phyloP scores from a whole-genome alignment of 441 rosid genomes.

The Populus hybrid region DNA sequence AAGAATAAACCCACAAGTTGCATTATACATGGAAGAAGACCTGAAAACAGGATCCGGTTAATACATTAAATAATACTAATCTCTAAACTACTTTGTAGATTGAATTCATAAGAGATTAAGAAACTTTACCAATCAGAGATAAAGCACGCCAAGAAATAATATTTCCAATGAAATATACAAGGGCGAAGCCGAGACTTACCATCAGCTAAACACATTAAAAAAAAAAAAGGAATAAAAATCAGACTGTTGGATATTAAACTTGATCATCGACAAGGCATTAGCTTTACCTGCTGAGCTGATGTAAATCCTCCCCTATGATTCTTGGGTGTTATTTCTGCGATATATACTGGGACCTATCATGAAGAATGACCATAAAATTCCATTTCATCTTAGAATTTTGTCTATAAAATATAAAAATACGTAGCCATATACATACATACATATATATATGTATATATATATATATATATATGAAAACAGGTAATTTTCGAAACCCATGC shows the following conservation, averaged over 20 bases:
- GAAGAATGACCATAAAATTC: no score
- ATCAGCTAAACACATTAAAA: not conserved
- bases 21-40: slow-evolving; percentile 33
- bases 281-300: slow-evolving; percentile 6
- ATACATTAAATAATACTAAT: not conserved
- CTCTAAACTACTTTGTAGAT: not conserved
- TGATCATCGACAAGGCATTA: not conserved
- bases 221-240: not conserved
- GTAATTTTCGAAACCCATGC: not conserved
- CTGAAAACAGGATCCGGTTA: slow-evolving; percentile 22
- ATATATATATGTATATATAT: no score
- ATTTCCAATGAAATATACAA: not conserved
- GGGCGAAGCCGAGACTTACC: slow-evolving; percentile 5
- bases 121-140: not conserved
- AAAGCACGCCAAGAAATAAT: slow-evolving; percentile 12
- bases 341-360: slow-evolving; percentile 12
- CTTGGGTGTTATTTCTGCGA: slow-evolving; percentile 20
- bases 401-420: no score
- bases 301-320: slow-evolving; percentile 12
- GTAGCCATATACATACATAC: no score
- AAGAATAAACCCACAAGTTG: slow-evolving; percentile 48
- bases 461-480: not conserved
- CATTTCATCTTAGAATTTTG: not conserved
- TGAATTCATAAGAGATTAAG: not conserved
- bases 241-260: not conserved